phyloP scores from a whole-genome alignment of 225 moss, liverwort and hornwort genomes.

The Thuidium tamariscinum region DNA sequence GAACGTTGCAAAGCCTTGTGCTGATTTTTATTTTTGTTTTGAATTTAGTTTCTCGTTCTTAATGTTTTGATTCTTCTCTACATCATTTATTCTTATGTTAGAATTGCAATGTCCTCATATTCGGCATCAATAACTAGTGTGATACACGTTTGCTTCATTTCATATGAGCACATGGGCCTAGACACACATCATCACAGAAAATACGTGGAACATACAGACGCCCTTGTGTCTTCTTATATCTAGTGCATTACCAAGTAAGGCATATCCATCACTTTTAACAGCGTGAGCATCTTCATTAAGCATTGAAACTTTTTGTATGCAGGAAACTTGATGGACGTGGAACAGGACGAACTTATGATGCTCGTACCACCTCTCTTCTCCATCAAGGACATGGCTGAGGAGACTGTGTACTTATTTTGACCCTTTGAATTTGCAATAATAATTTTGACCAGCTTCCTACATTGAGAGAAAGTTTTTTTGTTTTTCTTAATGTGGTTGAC shows the following conservation, averaged over 20 bases:
- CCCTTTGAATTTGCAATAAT: background rate
- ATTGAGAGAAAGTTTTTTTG: background rate
- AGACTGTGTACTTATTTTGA: constrained; percentile 55
- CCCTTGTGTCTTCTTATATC: background rate
- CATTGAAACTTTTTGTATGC: constrained; percentile 8
- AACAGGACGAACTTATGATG: constrained; percentile 86
- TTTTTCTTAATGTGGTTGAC: background rate
- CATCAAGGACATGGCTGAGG: constrained; percentile 93
- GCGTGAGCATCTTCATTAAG: background rate
- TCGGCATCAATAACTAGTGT: background rate
- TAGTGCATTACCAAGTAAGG: background rate
- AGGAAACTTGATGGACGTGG: constrained; percentile 66
- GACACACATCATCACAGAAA: background rate
- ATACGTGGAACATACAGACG: background rate
- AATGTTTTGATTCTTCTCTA: background rate
- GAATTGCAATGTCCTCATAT: background rate
- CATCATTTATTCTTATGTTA: background rate
- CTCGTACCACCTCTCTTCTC: constrained; percentile 96
- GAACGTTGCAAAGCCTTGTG: background rate
- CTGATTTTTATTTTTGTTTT: background rate
- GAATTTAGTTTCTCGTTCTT: background rate
- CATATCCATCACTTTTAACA: background rate
- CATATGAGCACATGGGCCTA: background rate
- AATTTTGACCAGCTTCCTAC: background rate
- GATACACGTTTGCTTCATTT: background rate